Evolutionary conservation across 2,329 filamentous ascomycete species (phyloP).

Genomic region (Fusarium transvaalense): DNA sequence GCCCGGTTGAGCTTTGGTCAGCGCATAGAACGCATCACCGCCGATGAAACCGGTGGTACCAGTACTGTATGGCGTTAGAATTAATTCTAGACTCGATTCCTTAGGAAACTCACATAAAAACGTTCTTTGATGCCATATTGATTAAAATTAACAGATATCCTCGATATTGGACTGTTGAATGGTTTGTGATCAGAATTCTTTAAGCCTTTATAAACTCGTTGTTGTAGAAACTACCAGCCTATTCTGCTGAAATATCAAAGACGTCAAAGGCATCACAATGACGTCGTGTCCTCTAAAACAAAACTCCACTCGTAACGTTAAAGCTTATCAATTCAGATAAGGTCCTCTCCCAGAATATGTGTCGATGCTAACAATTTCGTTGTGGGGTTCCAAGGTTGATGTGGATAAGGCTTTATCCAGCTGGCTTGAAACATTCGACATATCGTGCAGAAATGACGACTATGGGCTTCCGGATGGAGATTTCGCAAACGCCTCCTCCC

Average conservation of each 20-base stretch:
- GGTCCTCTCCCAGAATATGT: rapidly evolving
- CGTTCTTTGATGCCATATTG: conserved; percentile 14
- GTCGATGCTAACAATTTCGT: background rate
- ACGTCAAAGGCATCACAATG: conserved; percentile 14
- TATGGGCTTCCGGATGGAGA: background rate
- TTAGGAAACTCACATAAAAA: background rate
- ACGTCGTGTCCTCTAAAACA: conserved; percentile 3
- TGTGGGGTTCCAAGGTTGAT: rapidly evolving
- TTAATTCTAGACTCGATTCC: rapidly evolving
- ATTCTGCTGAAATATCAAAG: background rate
- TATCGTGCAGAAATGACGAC: background rate
- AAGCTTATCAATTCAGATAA: background rate
- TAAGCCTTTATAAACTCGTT: rapidly evolving
- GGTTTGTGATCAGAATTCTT: rapidly evolving
- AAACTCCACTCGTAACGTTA: background rate
- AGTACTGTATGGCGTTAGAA: background rate
- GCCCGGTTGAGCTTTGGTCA: conserved; percentile 52
- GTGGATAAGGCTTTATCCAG: conserved; percentile 1
- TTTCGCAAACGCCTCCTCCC: background rate
- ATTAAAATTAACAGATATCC: background rate
- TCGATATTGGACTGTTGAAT: too few species aligned
- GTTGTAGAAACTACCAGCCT: background rate
- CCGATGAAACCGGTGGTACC: conserved; percentile 27
- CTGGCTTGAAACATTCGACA: background rate
- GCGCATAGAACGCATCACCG: conserved; percentile 20